Percentiles rank a stretch among this genome's conserved stretches.
Conservation (phyloP, 345 rosid genomes). For the Aethionema arabicum region DNA sequence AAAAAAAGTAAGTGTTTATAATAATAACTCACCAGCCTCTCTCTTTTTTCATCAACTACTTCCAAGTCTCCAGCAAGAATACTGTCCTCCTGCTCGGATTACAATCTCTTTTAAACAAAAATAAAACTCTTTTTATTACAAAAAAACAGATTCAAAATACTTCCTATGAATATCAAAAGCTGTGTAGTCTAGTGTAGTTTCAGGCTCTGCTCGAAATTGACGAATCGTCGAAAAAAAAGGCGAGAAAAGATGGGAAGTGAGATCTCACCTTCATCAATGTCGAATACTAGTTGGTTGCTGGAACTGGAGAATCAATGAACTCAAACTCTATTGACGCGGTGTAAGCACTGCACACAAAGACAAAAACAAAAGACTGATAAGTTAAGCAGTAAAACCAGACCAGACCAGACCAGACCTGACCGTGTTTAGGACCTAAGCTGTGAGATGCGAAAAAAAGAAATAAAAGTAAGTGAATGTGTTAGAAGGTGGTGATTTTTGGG, state of each 20-base stretch:
- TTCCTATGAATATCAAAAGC: not conserved
- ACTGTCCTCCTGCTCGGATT: not conserved
- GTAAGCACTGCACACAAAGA: constrained; percentile 63
- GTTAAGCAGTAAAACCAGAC: not conserved
- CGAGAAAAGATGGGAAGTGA: constrained; percentile 3
- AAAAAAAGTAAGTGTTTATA: not conserved
- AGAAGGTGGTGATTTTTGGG: constrained; percentile 55
- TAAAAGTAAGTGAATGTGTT: not conserved
- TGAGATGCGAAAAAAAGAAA: not conserved
- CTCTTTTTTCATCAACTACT: constrained; percentile 17
- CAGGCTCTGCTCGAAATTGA: constrained; percentile 13
- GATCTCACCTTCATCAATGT: not conserved
- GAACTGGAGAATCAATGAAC: constrained; percentile 23
- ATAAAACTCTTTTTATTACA: constrained; percentile 20
- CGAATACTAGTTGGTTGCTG: not conserved
- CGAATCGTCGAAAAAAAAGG: not conserved
- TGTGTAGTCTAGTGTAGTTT: not conserved
- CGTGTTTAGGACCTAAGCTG: not conserved
- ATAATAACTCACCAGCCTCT: constrained; percentile 8
- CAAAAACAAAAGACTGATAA: constrained; percentile 6
- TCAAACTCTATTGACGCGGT: constrained; percentile 50
- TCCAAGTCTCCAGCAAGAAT: constrained; percentile 3
- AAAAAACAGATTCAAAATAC: constrained; percentile 23
- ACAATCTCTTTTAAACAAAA: not conserved
- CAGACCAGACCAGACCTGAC: too few relatives aligned